Conservation (phyloP, 495 filamentous ascomycete species). For the Oleoguttula mirabilis region DNA sequence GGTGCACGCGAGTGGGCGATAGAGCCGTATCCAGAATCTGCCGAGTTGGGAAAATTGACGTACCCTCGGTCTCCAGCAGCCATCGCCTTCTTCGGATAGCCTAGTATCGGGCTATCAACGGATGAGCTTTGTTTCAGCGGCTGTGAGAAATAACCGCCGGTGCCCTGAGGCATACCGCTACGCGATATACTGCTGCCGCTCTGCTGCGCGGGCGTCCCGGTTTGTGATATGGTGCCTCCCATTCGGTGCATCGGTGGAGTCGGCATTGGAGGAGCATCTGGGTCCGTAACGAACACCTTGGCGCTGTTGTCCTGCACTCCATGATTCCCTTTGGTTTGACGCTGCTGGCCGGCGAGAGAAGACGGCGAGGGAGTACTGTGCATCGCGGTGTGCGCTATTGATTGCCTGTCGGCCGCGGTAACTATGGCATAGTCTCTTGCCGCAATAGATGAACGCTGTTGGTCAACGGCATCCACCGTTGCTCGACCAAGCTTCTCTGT, state of each 20-base stretch:
- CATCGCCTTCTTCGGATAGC: not conserved
- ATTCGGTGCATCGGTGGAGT: not conserved
- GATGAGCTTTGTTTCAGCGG: not conserved
- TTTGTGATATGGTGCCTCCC: not conserved
- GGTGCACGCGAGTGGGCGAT: constrained; percentile 2
- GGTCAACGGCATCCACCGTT: not conserved
- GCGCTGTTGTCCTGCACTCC: constrained; percentile 3
- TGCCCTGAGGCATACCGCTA: not conserved
- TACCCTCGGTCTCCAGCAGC: constrained; percentile 3
- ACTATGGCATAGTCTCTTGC: not conserved
- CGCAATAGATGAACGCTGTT: not conserved
- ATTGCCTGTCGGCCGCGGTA: not conserved
- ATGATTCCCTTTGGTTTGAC: not conserved
- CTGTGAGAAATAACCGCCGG: not conserved
- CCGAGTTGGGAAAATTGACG: not conserved
- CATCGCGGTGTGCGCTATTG: not conserved
- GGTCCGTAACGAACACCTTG: constrained; percentile 11
- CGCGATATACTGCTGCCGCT: too few species aligned
- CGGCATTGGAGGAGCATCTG: constrained; percentile 10
- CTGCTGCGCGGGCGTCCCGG: too few species aligned
- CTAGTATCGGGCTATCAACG: not conserved
- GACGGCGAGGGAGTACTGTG: not conserved
- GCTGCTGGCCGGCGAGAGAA: not conserved
- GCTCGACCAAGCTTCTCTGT: not conserved
- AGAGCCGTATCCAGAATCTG: constrained; percentile 16